A percentile compares a stretch with the other conserved stretches of the same genome.
These are phyloP conservation scores for Royoungia palumana DNA, from an alignment of 768 basidiomycete species.

Conservation along the genomic window DNA sequence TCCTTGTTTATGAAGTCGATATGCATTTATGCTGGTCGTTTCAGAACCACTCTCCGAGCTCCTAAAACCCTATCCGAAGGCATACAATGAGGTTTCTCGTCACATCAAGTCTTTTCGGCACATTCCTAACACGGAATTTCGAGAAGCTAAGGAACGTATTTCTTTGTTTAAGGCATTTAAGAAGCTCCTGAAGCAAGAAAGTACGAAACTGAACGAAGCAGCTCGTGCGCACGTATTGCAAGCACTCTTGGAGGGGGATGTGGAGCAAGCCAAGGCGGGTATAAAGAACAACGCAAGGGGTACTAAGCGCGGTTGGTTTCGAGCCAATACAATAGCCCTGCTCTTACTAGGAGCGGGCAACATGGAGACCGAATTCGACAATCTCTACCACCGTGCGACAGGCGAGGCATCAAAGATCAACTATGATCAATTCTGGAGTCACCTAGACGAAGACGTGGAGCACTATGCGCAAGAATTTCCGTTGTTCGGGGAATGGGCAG, in stretches of 20 bases:
- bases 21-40: neutral
- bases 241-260: slow-evolving; percentile 3
- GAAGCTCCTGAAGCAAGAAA: neutral
- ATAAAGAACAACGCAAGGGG: too few species aligned
- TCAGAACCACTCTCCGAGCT: slow-evolving; percentile 11
- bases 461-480: neutral
- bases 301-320: too few species aligned
- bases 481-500: neutral
- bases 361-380: neutral
- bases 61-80: slow-evolving; percentile 13
- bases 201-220: neutral
- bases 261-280: slow-evolving; percentile 4
- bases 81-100: neutral
- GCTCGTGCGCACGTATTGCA: neutral
- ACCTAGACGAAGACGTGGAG: slow-evolving; percentile 4
- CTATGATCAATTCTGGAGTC: slow-evolving; percentile 16
- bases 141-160: slow-evolving; percentile 14
- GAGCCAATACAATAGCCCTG: too few species aligned
- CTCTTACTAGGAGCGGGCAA: neutral
- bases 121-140: slow-evolving; percentile 13
- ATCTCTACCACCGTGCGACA: slow-evolving; percentile 2
- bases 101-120: neutral
- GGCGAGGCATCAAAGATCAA: neutral
- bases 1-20: neutral
- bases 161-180: slow-evolving; percentile 4